A percentile compares a stretch with the other conserved stretches of the same genome.
Evolutionary conservation across 164 flowering plant genomes (phyloP).

Genomic region (Tinospora cordifolia): DNA sequence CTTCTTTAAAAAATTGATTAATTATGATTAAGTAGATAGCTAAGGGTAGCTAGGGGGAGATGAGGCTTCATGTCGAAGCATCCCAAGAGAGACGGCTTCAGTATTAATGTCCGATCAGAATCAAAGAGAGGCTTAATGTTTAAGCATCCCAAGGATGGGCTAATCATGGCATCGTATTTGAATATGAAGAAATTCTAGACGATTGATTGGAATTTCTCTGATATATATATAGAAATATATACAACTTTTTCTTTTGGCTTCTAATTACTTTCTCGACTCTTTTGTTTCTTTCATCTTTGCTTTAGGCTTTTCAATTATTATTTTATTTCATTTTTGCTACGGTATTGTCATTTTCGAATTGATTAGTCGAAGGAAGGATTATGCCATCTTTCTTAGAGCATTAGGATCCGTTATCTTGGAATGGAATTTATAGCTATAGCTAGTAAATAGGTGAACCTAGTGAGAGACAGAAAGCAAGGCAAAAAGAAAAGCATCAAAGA

Average conservation of each 20-base stretch:
- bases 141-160: conserved; percentile 1
- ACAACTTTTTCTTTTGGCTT: too few species aligned
- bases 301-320: neutral
- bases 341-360: neutral
- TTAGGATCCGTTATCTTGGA: conserved; percentile 1
- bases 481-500: neutral
- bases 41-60: too few species aligned
- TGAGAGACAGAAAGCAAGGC: neutral
- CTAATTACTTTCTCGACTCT: too few species aligned
- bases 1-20: too few species aligned
- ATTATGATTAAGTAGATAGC: too few species aligned
- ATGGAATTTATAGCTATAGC: neutral
- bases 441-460: too few species aligned
- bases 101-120: too few species aligned
- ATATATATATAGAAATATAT: too few species aligned
- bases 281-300: too few species aligned
- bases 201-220: neutral
- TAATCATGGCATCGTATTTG: conserved; percentile 3
- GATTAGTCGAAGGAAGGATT: neutral
- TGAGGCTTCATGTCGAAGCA: too few species aligned
- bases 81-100: too few species aligned
- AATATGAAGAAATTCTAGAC: conserved; percentile 3
- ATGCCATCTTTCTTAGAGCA: neutral
- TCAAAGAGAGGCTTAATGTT: neutral
- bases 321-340: too few species aligned